Evolutionary conservation across 441 rosid species (phyloP), one percentile per base, ranked within the genome.

Genomic region (Viola pubescens): DNA sequence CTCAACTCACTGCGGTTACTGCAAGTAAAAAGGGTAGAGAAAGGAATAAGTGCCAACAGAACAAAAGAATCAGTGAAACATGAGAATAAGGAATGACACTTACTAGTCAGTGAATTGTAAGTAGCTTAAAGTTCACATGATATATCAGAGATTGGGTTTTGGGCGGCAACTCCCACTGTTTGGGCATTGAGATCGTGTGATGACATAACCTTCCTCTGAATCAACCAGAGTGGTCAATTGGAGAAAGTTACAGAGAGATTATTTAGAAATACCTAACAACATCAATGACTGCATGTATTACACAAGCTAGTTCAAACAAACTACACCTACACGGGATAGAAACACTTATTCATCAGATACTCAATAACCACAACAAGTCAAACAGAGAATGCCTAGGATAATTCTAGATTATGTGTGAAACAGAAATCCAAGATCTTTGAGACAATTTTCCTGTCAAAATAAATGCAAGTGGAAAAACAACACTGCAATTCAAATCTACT

Each of bases 201-300:
- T 59, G 86, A 78, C 69, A 84, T 62, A 52, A 68, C 78, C 56
- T 65, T 55, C 79, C 72, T 74, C 96, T 88, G 85, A 66, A 72
- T 56, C 62, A 77, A 76, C 71, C 71, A 68, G 72, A 62, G 64
- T 73, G 64, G 71, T 71, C 48, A 76, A 73, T 74, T 51, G 69
- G 73, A 58, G 54, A 58, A 43, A 66, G 73, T 70, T 67, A 74
- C 55, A 67, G 48, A 57, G 58, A 57, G 54, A 67, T 48, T 62
- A 51, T 62, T 71, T 45, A 53, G 62, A 26, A 26, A 26, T 26
- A 26, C 34, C 34, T 26, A 26, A 26, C 34, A 16, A 16, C 19
- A 16, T 4, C 46, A 19, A 19, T 6, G 1, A 9, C 5, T 4
- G 14, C 37, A 16, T 44, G 8, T 5, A n/a, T 49, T 49, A 13